A percentile compares a stretch with the other conserved stretches of the same genome.
These are phyloP conservation scores for Anthracocystis panici-leucophaei DNA, from an alignment of 1,284 basidiomycete species.

Conservation along the genomic window DNA sequence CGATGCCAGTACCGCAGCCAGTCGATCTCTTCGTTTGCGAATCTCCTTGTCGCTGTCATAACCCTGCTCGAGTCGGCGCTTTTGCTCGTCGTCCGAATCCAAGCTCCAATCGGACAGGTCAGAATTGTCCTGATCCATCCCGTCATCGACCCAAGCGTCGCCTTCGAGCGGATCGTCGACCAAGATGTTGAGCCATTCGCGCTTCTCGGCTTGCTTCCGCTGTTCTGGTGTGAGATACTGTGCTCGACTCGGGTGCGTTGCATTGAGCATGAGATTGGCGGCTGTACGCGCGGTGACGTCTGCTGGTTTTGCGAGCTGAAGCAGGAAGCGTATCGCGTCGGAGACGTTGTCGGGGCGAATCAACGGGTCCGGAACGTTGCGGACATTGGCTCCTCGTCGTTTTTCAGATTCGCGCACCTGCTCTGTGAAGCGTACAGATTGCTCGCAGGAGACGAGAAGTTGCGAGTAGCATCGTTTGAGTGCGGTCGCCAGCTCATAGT, in stretches of 20 bases:
- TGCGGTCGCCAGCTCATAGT: constrained; percentile 36
- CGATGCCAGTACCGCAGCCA: constrained; percentile 8
- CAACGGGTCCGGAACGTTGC: constrained; percentile 24
- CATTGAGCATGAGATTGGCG: constrained; percentile 42
- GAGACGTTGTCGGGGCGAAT: constrained; percentile 45
- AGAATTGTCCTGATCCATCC: constrained; percentile 15
- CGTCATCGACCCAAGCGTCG: constrained; percentile 23
- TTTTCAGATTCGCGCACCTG: constrained; percentile 24
- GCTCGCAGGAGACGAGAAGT: constrained; percentile 25
- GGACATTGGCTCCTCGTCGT: constrained; percentile 13
- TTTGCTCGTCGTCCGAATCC: constrained; percentile 31
- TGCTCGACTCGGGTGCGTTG: constrained; percentile 22
- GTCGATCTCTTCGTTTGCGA: constrained; percentile 18
- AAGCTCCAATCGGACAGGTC: constrained; percentile 48
- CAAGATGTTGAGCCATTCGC: constrained; percentile 45
- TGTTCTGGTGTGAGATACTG: constrained; percentile 45
- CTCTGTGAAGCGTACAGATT: constrained; percentile 20
- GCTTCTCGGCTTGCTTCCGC: constrained; percentile 28
- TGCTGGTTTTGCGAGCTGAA: constrained; percentile 37
- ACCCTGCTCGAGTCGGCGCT: constrained; percentile 10
- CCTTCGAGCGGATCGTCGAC: constrained; percentile 42
- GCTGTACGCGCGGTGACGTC: constrained; percentile 40
- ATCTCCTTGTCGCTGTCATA: constrained; percentile 40
- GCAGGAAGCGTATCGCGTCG: constrained; percentile 31
- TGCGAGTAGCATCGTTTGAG: constrained; percentile 31